A percentile compares a stretch with the other conserved stretches of the same genome.
Evolutionary conservation across 2,329 filamentous ascomycete species (phyloP).

Genomic region (Paramyrothecium roridum): DNA sequence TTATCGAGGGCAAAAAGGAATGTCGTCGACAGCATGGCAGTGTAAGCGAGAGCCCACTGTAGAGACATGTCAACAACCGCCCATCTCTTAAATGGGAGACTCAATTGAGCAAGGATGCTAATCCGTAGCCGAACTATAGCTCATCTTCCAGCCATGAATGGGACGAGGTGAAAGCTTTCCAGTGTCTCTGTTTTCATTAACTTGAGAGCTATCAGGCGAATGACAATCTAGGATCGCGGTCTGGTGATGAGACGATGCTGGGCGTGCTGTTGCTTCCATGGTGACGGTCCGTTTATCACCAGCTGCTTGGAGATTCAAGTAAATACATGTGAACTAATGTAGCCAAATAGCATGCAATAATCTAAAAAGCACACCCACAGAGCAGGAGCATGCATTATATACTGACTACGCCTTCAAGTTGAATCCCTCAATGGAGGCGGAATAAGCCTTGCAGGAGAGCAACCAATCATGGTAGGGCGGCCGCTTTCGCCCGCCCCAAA

Average conservation of each 20-base stretch:
- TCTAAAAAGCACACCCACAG: neutral
- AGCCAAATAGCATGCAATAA: neutral
- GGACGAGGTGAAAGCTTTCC: neutral
- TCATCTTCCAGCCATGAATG: neutral
- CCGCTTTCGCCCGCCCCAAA: neutral
- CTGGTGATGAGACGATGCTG: neutral
- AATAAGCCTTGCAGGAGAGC: neutral
- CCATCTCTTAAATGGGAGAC: neutral
- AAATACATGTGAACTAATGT: neutral
- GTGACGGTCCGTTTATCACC: neutral
- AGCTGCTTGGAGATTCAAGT: neutral
- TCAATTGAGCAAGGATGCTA: neutral
- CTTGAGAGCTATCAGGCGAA: neutral
- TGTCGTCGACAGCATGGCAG: conserved; percentile 7
- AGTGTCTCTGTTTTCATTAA: neutral
- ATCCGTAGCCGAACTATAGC: neutral
- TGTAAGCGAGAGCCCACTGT: conserved; percentile 9
- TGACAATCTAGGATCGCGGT: neutral
- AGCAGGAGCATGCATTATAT: neutral
- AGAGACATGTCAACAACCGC: neutral
- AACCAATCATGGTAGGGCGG: neutral
- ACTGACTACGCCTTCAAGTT: neutral
- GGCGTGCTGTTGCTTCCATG: neutral
- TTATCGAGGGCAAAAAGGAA: conserved; percentile 44
- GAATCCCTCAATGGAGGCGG: neutral